Evolutionary conservation across 805 yeast genomes (phyloP).

Genomic region (Kazachstania africana): DNA sequence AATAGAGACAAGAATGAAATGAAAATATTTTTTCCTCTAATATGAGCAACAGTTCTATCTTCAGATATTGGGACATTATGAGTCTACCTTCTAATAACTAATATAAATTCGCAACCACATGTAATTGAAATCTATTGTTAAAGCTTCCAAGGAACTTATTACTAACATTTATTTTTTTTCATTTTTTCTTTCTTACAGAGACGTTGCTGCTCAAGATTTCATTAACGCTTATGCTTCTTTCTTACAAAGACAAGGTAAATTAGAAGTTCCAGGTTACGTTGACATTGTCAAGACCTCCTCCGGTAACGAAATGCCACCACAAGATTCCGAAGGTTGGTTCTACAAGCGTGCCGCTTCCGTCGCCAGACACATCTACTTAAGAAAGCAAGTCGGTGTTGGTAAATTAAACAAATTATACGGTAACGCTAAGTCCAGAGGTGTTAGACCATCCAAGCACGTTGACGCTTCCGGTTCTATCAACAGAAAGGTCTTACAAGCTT

Average conservation of each 20-base stretch:
- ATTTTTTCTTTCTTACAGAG: constrained; percentile 43
- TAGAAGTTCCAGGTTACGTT: constrained; percentile 99
- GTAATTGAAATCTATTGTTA: no score
- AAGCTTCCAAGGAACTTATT: constrained; percentile 1
- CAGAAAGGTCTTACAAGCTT: constrained; percentile 97
- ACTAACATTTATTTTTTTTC: constrained; percentile 10
- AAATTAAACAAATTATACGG: constrained; percentile 98
- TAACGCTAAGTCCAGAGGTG: constrained; percentile 98
- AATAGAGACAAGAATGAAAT: no score
- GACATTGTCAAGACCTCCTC: constrained; percentile 98
- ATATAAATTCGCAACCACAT: no score
- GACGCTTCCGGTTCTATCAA: constrained; percentile 99
- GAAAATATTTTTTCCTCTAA: no score
- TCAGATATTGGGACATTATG: no score
- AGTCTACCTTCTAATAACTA: no score
- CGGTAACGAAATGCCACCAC: constrained; percentile 99
- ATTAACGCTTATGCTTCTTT: constrained; percentile 99
- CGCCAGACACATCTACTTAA: constrained; percentile 99
- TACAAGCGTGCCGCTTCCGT: constrained; percentile 99
- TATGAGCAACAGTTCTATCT: no score
- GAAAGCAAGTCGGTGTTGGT: constrained; percentile 99
- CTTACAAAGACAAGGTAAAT: constrained; percentile 99
- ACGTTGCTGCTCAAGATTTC: constrained; percentile 99
- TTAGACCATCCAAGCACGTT: constrained; percentile 95
- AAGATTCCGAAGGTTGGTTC: constrained; percentile 99